Evolutionary conservation across 2,329 filamentous ascomycete species (phyloP), one percentile per base, ranked within the genome.

Genomic region (Trematosphaeria pertusa): DNA sequence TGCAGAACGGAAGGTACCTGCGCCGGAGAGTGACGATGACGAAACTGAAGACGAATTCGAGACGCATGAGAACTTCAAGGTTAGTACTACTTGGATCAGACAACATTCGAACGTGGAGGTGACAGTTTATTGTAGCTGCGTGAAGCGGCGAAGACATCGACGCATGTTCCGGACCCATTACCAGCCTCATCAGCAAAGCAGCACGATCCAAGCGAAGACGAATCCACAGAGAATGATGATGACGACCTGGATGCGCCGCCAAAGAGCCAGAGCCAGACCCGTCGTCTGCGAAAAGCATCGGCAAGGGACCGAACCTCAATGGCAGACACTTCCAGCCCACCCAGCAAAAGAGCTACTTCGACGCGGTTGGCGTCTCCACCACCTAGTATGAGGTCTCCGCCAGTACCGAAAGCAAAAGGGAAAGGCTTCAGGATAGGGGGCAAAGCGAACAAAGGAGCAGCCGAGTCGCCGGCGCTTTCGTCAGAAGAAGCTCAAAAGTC

Each of bases 221-320:
- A 50, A 6, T 45, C 49, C 8, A 71, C 69, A 14, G 67, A 69
- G 4, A 64, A 66, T 31, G 73, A 71, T 36, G 73, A 74, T 18
- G 70, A 73, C 4, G 73, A 77, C 39, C 62, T 76, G 9, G 73
- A 75, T 54, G 66, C 58, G 5, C 65, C 64, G 9, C 37, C 50
- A 2, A 63, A 45, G 18, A 57, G 41, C 22, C 53, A 57, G 20
- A 58, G 48, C 17, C 56, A 59, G 20, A 47, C 10, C 7, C 46
- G 21, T 7, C 21, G 24, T 0, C 9, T 24, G 12, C 35, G 19
- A 9, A 37, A 31, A 22, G 22, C 37, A 26, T 20, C 22, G n/a
- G 3, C 35, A 9, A 46, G 14, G n/a, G 33, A 10, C n/a, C 43
- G 48, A 12, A 40, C 47, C 18, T 37, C 55, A 11, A 43, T 48